Percentiles rank a stretch among this genome's conserved stretches.
Evolutionary conservation across 768 basidiomycete genomes (phyloP).

Genomic region (Gelatoporia subvermispora): DNA sequence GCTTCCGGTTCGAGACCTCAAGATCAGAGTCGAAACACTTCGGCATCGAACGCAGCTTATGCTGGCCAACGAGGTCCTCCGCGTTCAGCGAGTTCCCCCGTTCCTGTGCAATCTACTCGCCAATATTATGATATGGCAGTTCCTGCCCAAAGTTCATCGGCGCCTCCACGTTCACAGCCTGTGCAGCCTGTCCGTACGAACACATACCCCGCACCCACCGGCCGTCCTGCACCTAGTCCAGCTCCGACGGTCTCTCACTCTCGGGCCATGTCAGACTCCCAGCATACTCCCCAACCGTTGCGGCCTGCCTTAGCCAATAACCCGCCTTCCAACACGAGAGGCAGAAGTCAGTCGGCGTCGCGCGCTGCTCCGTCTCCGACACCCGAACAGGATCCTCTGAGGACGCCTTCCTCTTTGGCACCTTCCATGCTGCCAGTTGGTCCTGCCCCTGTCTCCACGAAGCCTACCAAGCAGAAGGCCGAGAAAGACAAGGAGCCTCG

Average conservation of each 20-base stretch:
- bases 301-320: no score
- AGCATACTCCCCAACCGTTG: constrained; percentile 13
- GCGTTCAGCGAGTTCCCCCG: constrained; percentile 20
- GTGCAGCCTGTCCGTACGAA: constrained; percentile 14
- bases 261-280: constrained; percentile 21
- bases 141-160: constrained; percentile 9
- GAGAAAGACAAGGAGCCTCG: constrained; percentile 25
- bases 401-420: constrained; percentile 63
- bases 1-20: constrained; percentile 1
- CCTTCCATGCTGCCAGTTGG: constrained; percentile 21
- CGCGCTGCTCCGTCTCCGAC: constrained; percentile 16
- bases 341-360: constrained; percentile 17
- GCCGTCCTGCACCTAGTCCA: neutral
- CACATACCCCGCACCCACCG: constrained; percentile 11
- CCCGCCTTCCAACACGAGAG: constrained; percentile 9
- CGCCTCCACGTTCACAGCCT: constrained; percentile 7
- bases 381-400: constrained; percentile 47
- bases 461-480: constrained; percentile 25
- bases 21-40: no score
- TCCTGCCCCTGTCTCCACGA: constrained; percentile 10
- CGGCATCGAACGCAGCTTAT: neutral
- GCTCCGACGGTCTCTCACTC: constrained; percentile 11
- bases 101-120: constrained; percentile 12
- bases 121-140: constrained; percentile 11
- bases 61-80: constrained; percentile 16